Evolutionary conservation across 805 yeast species (phyloP), one percentile per base, ranked within the genome.

Genomic region (Candida awuae): DNA sequence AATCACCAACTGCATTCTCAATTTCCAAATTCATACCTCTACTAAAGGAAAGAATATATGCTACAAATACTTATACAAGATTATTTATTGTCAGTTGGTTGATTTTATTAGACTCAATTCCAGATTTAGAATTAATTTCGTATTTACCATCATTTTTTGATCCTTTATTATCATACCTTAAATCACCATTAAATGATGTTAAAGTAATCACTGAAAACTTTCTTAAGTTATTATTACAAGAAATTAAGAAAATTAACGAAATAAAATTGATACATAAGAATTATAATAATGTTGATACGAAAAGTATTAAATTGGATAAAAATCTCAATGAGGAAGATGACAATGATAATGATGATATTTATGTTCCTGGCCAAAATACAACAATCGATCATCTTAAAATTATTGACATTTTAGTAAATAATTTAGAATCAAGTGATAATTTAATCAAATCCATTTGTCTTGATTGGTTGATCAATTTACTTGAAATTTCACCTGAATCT

Each of bases 1-100:
- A 80, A 59, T 70, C 68, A 37, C 67, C 79, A 4, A 57, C 44
- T 32, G 94, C 95, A 0, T 90, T 90, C 53, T 81, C 92, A 6
- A 63, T 92, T 29, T 81, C 85, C 0, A 81, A 82, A 51, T 92
- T 92, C 61, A 84, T 92, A 28, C 97, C 97, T 0, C 66, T 94
- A n/a, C 62, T 92, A 32, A 77, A 83, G 46, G 98, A 92, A 57
- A 68, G 97, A 47, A 85, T 92, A 62, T 85, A 85, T 53, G 88
- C 92, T 1, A 81, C 85, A 23, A 94, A 92, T 51, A 96, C 97
- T 1, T 84, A 83, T 53, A 87, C 97, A 0, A 71, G 96, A 48
- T 81, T 86, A 64, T 92, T 92, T 53, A 65, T 92, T 41, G 90
- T 92, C 10, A 84, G 94, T 37, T 92, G 98, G 98, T 70, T 92